Percentiles rank a stretch among this genome's conserved stretches.
Conservation (phyloP, 768 basidiomycete species). For the Suillus cothurnatus region DNA sequence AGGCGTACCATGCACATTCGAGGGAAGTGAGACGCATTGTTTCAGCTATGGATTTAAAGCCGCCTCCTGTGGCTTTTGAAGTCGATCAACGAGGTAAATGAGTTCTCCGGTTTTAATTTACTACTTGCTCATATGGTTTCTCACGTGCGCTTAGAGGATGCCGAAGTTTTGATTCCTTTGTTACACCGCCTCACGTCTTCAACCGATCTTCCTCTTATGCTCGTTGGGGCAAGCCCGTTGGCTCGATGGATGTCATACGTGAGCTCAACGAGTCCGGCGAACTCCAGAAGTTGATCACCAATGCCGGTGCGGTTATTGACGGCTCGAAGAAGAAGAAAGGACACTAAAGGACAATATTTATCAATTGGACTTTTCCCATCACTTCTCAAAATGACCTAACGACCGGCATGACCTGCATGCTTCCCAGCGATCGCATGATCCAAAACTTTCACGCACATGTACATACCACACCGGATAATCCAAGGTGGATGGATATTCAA, state of each 20-base stretch:
- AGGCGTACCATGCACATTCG: slow-evolving; percentile 66
- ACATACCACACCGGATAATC: slow-evolving; percentile 3
- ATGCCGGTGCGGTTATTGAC: slow-evolving; percentile 61
- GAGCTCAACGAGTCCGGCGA: slow-evolving; percentile 51
- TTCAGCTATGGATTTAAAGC: slow-evolving; percentile 54
- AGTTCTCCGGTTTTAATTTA: neutral
- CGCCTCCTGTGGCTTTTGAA: slow-evolving; percentile 67
- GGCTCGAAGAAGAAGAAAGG: slow-evolving; percentile 51
- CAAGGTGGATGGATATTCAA: neutral
- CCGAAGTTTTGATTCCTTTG: slow-evolving; percentile 60
- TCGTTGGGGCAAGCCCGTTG: slow-evolving; percentile 68
- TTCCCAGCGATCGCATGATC: neutral
- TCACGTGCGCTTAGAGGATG: slow-evolving; percentile 48
- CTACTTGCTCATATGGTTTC: neutral
- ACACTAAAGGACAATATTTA: neutral
- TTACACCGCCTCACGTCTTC: slow-evolving; percentile 60
- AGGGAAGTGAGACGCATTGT: slow-evolving; percentile 69
- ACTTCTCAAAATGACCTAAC: slow-evolving; percentile 3
- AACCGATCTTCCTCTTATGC: slow-evolving; percentile 61
- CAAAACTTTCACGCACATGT: neutral
- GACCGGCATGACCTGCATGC: slow-evolving; percentile 1
- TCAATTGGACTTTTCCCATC: neutral
- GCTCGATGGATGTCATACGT: slow-evolving; percentile 53
- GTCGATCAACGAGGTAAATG: slow-evolving; percentile 59
- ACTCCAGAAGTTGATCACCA: slow-evolving; percentile 48